Evolutionary conservation across 164 flowering plant species (phyloP).

Genomic region (Nymphaea colorata): DNA sequence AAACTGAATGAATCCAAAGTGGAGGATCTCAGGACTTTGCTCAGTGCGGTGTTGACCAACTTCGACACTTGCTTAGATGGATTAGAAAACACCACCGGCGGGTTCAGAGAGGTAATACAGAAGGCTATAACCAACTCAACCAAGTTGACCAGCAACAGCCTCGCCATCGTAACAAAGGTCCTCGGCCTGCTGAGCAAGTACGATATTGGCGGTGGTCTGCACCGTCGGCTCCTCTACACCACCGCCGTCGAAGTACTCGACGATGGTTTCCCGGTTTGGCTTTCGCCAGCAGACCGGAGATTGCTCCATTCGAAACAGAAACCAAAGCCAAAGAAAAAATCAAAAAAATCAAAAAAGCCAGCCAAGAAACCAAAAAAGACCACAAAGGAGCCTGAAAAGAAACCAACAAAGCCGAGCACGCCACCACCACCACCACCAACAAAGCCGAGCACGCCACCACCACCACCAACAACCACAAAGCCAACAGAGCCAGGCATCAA

Average conservation of each 20-base stretch:
- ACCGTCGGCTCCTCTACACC: slow-evolving; percentile 23
- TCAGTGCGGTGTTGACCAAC: slow-evolving; percentile 53
- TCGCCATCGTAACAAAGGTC: slow-evolving; percentile 39
- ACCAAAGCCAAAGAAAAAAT: too few species aligned
- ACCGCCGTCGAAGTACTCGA: not conserved
- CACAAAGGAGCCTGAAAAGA: too few species aligned
- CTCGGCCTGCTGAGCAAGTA: slow-evolving; percentile 9
- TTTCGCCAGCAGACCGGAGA: slow-evolving; percentile 17
- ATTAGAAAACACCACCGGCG: slow-evolving; percentile 13
- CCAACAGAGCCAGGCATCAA: not conserved
- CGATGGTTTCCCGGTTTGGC: slow-evolving; percentile 26
- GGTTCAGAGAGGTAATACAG: not conserved
- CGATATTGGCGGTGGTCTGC: slow-evolving; percentile 5
- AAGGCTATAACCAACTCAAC: slow-evolving; percentile 26
- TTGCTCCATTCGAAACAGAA: slow-evolving; percentile 12
- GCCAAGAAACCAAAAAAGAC: too few species aligned
- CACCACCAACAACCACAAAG: too few species aligned
- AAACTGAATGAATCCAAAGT: slow-evolving; percentile 4
- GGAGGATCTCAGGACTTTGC: slow-evolving; percentile 51
- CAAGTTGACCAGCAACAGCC: slow-evolving; percentile 46
- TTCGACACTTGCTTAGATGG: slow-evolving; percentile 66
- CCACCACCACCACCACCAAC: too few species aligned
- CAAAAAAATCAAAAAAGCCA: too few species aligned
- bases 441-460: too few species aligned
- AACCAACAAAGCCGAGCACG: too few species aligned